A percentile compares a stretch with the other conserved stretches of the same genome.
These are phyloP conservation scores for Onygena corvina DNA, from an alignment of 2,329 filamentous ascomycete genomes.

Conservation along the genomic window DNA sequence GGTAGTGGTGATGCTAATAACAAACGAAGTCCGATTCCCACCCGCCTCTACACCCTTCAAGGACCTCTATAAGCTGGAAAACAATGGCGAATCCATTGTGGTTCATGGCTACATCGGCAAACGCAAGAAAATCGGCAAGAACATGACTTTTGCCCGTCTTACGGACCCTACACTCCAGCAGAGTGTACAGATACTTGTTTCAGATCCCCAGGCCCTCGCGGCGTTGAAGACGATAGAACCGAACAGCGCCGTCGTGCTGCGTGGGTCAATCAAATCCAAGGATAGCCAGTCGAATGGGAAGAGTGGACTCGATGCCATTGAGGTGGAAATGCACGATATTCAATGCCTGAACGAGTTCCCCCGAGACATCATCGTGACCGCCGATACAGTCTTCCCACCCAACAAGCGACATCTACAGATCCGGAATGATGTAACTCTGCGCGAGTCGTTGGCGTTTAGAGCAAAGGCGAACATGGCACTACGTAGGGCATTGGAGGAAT, in stretches of 20 bases:
- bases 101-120: conserved; percentile 62
- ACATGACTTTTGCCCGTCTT: conserved; percentile 57
- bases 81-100: conserved; percentile 35
- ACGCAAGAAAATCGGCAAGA: conserved; percentile 54
- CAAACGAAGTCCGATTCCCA: conserved; percentile 38
- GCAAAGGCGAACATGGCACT: conserved; percentile 45
- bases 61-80: conserved; percentile 24
- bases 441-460: conserved; percentile 59
- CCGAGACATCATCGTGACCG: conserved; percentile 61
- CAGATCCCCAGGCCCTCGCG: conserved; percentile 27
- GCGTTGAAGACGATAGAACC: conserved; percentile 35
- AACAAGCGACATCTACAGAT: conserved; percentile 74
- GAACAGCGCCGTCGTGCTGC: conserved; percentile 45
- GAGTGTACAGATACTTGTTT: conserved; percentile 40
- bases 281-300: conserved; percentile 14
- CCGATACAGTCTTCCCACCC: conserved; percentile 60
- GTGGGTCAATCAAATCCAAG: conserved; percentile 37
- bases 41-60: conserved; percentile 32
- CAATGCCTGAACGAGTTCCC: conserved; percentile 61
- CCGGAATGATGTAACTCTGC: conserved; percentile 57
- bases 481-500: conserved; percentile 43
- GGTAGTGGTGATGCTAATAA: neutral
- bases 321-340: conserved; percentile 52
- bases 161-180: conserved; percentile 34
- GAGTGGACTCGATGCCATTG: conserved; percentile 34